A percentile compares a stretch with the other conserved stretches of the same genome.
These are phyloP conservation scores for Sugiyamaella pinicola DNA, from an alignment of 1,139 yeast species.

Conservation along the genomic window DNA sequence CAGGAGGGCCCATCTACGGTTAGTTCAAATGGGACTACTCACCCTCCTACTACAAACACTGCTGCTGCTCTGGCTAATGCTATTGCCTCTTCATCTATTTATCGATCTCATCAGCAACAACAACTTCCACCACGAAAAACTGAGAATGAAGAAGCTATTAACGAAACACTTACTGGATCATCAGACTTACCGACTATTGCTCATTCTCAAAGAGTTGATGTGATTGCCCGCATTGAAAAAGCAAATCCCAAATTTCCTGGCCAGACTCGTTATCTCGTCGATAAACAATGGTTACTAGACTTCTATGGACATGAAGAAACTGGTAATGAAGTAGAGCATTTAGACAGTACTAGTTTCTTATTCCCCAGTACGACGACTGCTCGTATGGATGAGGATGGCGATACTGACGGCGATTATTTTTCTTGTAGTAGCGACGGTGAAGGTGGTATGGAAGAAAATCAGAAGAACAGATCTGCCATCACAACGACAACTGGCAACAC, in stretches of 20 bases:
- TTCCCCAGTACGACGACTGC: neutral
- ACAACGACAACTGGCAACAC: neutral
- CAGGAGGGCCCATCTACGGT: neutral
- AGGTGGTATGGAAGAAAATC: neutral
- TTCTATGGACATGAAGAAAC: neutral
- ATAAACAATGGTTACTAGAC: neutral
- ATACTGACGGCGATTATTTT: slow-evolving; percentile 5
- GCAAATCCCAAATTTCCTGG: neutral
- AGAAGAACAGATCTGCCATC: neutral
- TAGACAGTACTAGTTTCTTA: neutral
- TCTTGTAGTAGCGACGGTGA: slow-evolving; percentile 9
- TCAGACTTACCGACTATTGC: too few relatives aligned
- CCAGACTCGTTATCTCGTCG: slow-evolving; percentile 9
- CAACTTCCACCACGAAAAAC: neutral
- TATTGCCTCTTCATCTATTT: slow-evolving; percentile 1
- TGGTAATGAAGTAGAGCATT: neutral
- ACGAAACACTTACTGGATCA: neutral
- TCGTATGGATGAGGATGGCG: slow-evolving; percentile 1
- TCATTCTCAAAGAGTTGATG: neutral
- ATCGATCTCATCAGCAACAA: neutral
- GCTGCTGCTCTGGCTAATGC: slow-evolving; percentile 6
- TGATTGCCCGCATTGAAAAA: neutral
- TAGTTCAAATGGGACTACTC: neutral
- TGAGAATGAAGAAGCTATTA: too few relatives aligned
- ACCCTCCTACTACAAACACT: neutral